Percentiles rank a stretch among this genome's conserved stretches.
Evolutionary conservation across 2,329 filamentous ascomycete species (phyloP).

Genomic region (Endoconidiophora laricicola): DNA sequence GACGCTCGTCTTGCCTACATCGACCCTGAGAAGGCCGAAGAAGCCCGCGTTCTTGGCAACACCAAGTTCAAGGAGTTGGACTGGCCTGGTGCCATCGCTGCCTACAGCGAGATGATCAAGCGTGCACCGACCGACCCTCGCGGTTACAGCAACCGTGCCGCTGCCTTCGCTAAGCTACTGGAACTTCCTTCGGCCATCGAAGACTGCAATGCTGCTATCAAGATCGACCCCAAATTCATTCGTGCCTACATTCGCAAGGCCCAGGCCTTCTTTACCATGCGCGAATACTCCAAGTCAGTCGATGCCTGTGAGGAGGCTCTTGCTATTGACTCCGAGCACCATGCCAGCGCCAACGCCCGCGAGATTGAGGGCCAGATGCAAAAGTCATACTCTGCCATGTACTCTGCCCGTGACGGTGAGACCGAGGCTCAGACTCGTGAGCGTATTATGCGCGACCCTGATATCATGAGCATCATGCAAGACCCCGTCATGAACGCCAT

Average conservation of each 20-base stretch:
- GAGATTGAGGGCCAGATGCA: slow-evolving; percentile 92
- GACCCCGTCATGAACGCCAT: slow-evolving; percentile 98
- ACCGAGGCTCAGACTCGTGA: slow-evolving; percentile 91
- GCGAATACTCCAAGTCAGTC: slow-evolving; percentile 89
- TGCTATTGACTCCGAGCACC: slow-evolving; percentile 53
- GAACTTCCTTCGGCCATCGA: slow-evolving; percentile 86
- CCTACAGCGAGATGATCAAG: slow-evolving; percentile 94
- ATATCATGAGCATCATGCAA: slow-evolving; percentile 85
- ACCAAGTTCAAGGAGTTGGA: slow-evolving; percentile 93
- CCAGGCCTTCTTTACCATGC: slow-evolving; percentile 91
- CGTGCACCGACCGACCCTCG: slow-evolving; percentile 82
- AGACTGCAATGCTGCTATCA: slow-evolving; percentile 83
- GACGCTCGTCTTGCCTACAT: slow-evolving; percentile 65
- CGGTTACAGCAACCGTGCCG: slow-evolving; percentile 93
- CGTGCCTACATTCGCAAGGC: slow-evolving; percentile 93
- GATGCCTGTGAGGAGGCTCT: slow-evolving; percentile 74
- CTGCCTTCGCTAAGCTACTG: slow-evolving; percentile 90
- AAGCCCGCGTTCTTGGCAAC: slow-evolving; percentile 88
- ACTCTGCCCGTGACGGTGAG: slow-evolving; percentile 79
- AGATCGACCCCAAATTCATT: slow-evolving; percentile 82
- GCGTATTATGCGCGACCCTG: slow-evolving; percentile 75
- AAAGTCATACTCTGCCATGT: slow-evolving; percentile 84
- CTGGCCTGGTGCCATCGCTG: slow-evolving; percentile 86
- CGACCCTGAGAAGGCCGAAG: slow-evolving; percentile 80
- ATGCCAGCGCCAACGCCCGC: slow-evolving; percentile 59